Percentiles rank a stretch among this genome's conserved stretches.
Conservation (phyloP, 2,329 filamentous ascomycete species). For the Paracamarosporium sp. region DNA sequence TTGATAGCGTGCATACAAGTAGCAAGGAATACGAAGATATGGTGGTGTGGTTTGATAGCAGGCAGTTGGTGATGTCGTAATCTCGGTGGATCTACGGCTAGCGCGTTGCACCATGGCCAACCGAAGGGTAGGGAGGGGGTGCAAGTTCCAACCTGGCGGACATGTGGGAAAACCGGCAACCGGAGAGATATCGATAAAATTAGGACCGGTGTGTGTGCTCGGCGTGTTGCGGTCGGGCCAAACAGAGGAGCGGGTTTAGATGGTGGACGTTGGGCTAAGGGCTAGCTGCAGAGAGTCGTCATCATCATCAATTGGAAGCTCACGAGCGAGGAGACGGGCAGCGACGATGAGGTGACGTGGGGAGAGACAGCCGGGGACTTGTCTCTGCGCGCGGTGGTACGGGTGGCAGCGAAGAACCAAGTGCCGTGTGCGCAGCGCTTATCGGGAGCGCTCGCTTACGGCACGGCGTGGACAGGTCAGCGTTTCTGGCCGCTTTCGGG, state of each 20-base stretch:
- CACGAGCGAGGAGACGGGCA: no score
- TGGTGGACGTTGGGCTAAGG: constrained; percentile 3
- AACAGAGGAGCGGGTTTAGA: background rate
- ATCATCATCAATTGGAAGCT: background rate
- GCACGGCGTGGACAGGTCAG: background rate
- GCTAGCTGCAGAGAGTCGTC: constrained; percentile 4
- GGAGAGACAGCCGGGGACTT: no score
- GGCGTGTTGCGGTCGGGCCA: background rate
- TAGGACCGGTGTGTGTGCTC: background rate
- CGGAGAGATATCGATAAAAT: constrained; percentile 5
- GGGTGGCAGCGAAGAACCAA: no score
- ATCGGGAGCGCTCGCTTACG: background rate
- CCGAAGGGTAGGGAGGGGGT: background rate
- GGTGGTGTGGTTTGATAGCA: background rate
- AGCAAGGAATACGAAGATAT: background rate
- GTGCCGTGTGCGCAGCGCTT: background rate
- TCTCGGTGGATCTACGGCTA: background rate
- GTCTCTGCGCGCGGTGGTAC: no score
- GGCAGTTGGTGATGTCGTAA: background rate
- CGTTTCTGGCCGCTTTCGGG: background rate
- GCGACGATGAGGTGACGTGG: no score
- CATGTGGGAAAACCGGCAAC: background rate
- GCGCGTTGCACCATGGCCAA: background rate
- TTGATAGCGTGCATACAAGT: background rate
- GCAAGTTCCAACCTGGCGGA: background rate